Evolutionary conservation across 2,329 filamentous ascomycete genomes (phyloP), one percentile per base, ranked within the genome.

Genomic region (Colletotrichum sp.): DNA sequence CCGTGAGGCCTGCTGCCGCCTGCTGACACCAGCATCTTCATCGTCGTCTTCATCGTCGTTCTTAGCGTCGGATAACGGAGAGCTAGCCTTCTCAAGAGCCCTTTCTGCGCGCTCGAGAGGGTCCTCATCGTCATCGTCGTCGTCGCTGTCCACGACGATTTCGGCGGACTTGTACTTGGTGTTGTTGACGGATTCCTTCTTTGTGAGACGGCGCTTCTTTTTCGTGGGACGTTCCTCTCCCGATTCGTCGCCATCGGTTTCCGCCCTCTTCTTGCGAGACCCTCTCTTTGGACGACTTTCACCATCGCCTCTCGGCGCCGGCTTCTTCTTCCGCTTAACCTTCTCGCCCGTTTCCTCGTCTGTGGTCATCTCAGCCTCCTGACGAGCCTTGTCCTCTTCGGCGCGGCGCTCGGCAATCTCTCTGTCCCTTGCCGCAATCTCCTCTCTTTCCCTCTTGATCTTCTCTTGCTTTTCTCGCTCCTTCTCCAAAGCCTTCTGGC

Each of bases 151-250:
- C 60, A 95, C 93, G 32, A 98, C 92, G 77, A 96, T 91, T 84
- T 98, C 96, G 3, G 91, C 93, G 66, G 94, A 96, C 89, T 98
- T 98, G 89, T 91, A 98, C 85, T 98, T 97, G 83, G 82, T 78
- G 67, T 76, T 66, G 32, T 81, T 80, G 70, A 85, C 84, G 76
- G 85, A 87, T 78, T 91, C 89, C 76, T 86, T 86, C 78, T 85
- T 85, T 18, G 85, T 89, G 80, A 90, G 89, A 75, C 87, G 89
- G 71, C 91, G 89, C 80, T 91, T 92, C 84, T 93, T 94, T 82
- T 92, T 92, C 27, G 90, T 89, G 74, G 89, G 85, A 74, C 88
- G 87, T 43, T 88, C 87, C 61, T 87, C 88, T 10, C 87, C 88
- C 3, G 87, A 88, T 18, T 85, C 88, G 13, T 88, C 87, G 36